phyloP scores from a whole-genome alignment of 345 rosid species.

The Cardiospermum halicacabum region DNA sequence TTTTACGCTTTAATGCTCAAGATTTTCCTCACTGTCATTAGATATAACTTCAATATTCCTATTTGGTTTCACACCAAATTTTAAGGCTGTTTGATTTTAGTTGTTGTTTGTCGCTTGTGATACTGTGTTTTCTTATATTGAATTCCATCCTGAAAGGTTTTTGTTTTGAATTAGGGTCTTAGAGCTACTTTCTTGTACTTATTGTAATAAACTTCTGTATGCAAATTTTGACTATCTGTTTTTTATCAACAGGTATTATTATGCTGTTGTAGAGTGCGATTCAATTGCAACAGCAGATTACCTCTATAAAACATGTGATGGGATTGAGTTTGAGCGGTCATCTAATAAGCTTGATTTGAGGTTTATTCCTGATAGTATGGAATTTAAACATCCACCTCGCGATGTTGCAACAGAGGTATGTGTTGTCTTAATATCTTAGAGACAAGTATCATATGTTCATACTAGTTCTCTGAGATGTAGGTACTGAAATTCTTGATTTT shows the following conservation, averaged over 20 bases:
- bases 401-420: slow-evolving; percentile 83
- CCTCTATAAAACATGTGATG: slow-evolving; percentile 81
- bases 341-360: slow-evolving; percentile 90
- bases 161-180: background rate
- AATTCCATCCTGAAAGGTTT: background rate
- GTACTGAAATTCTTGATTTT: slow-evolving; percentile 11
- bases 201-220: background rate
- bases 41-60: background rate
- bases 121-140: background rate
- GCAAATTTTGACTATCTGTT: background rate
- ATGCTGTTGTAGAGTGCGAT: slow-evolving; percentile 85
- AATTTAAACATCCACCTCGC: slow-evolving; percentile 80
- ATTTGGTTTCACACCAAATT: background rate
- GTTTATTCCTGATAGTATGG: slow-evolving; percentile 90
- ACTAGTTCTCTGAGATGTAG: background rate
- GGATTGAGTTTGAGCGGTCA: slow-evolving; percentile 83
- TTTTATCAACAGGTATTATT: slow-evolving; percentile 55
- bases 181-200: background rate
- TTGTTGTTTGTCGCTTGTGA: background rate
- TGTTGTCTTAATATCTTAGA: slow-evolving; percentile 4
- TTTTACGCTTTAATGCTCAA: background rate
- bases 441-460: background rate
- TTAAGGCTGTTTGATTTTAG: background rate
- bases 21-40: background rate
- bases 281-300: slow-evolving; percentile 76